Percentiles rank a stretch among this genome's conserved stretches.
phyloP scores from a whole-genome alignment of 148 eudicot species.

The Rhododendron kiyosumense region DNA sequence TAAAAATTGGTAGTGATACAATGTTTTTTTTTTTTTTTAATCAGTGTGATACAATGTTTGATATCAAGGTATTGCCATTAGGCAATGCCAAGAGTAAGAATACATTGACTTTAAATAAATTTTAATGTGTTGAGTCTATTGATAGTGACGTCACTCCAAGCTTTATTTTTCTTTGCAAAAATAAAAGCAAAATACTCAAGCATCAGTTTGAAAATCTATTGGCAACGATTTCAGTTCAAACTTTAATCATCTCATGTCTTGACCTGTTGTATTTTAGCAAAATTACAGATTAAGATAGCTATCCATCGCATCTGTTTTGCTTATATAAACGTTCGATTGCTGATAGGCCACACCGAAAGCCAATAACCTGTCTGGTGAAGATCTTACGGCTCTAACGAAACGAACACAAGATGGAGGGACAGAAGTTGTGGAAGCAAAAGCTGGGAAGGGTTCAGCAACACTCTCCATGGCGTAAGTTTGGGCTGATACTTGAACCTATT shows the following conservation, averaged over 20 bases:
- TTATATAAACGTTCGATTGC: neutral
- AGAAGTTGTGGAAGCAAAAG: conserved; percentile 92
- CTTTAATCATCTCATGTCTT: neutral
- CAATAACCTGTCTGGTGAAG: conserved; percentile 50
- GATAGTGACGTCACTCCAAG: neutral
- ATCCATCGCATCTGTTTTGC: neutral
- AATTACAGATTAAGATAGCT: neutral
- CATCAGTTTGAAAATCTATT: neutral
- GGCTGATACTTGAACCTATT: neutral
- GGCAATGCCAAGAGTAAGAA: neutral
- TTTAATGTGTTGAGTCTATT: neutral
- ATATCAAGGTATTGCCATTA: neutral
- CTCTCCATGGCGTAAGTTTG: conserved; percentile 97
- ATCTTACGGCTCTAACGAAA: conserved; percentile 58
- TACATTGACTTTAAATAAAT: neutral
- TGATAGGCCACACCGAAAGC: conserved; percentile 73
- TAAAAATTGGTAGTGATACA: neutral
- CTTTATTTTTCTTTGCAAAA: neutral
- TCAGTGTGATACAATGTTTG: neutral
- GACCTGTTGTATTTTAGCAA: neutral
- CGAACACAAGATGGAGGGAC: conserved; percentile 98
- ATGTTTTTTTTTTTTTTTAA: no score
- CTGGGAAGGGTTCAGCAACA: conserved; percentile 99
- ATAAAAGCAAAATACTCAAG: neutral
- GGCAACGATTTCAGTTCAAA: neutral